Evolutionary conservation across 257 asterid genomes (phyloP).

Genomic region (Solanum appendiculatum): DNA sequence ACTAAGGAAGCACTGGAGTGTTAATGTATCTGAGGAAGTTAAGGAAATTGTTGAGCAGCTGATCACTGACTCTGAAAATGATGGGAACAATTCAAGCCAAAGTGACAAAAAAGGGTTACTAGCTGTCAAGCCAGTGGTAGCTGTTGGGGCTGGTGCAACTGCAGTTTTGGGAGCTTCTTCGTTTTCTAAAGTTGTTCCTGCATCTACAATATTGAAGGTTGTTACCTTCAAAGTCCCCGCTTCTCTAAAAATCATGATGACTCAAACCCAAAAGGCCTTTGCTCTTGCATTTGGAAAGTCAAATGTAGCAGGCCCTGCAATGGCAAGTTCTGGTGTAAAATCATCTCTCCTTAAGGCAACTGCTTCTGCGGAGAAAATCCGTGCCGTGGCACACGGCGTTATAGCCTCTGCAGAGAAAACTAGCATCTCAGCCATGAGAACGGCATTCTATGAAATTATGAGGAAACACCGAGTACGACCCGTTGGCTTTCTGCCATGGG

Average conservation of each 20-base stretch:
- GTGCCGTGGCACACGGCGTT: conserved; percentile 57
- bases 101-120: conserved; percentile 35
- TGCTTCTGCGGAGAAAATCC: conserved; percentile 71
- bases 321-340: conserved; percentile 43
- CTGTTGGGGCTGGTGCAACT: conserved; percentile 94
- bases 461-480: conserved; percentile 51
- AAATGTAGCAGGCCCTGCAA: conserved; percentile 37
- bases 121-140: conserved; percentile 68
- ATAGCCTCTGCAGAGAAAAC: conserved; percentile 88
- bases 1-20: conserved; percentile 71
- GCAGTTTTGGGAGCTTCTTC: conserved; percentile 79
- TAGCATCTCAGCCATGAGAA: conserved; percentile 78
- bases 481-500: conserved; percentile 60
- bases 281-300: conserved; percentile 53
- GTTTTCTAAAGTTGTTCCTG: conserved; percentile 69
- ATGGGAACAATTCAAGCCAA: conserved; percentile 15
- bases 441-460: conserved; percentile 87
- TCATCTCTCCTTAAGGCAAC: conserved; percentile 46
- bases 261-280: conserved; percentile 61
- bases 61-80: conserved; percentile 26
- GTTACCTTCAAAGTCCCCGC: conserved; percentile 61
- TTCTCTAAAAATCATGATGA: conserved; percentile 44
- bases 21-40: conserved; percentile 51
- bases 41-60: conserved; percentile 56
- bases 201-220: conserved; percentile 53